Percentiles rank a stretch among this genome's conserved stretches.
These are phyloP conservation scores for Cutaneotrichosporon sp. DNA, from an alignment of 1,284 basidiomycete species.

Conservation along the genomic window DNA sequence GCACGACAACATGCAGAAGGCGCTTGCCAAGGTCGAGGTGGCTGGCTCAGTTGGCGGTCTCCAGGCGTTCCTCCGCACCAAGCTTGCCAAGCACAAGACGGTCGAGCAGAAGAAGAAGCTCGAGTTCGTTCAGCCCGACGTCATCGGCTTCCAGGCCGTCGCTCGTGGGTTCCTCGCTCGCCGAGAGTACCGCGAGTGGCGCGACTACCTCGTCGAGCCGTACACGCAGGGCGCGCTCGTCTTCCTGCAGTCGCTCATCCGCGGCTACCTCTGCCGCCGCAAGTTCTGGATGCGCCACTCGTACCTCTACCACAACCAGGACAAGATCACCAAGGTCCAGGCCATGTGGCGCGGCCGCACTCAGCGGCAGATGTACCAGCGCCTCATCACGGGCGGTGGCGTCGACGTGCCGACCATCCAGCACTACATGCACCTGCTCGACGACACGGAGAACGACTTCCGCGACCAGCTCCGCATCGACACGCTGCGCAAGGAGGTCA, in stretches of 20 bases:
- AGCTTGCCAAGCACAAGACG: conserved; percentile 78
- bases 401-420: conserved; percentile 96
- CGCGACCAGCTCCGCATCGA: conserved; percentile 96
- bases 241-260: conserved; percentile 81
- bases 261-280: conserved; percentile 75
- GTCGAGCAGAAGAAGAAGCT: conserved; percentile 84
- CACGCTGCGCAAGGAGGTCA: conserved; percentile 82
- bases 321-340: conserved; percentile 92
- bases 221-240: conserved; percentile 73
- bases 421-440: conserved; percentile 96
- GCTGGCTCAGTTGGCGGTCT: conserved; percentile 74
- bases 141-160: conserved; percentile 81
- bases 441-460: conserved; percentile 96
- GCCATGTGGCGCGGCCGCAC: conserved; percentile 93
- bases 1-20: conserved; percentile 72
- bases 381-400: conserved; percentile 89
- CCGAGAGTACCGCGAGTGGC: conserved; percentile 77
- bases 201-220: conserved; percentile 69
- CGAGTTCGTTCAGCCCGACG: conserved; percentile 83
- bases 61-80: conserved; percentile 87
- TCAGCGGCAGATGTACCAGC: conserved; percentile 90
- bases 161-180: conserved; percentile 80
- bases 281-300: conserved; percentile 70
- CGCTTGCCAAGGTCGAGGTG: conserved; percentile 73
- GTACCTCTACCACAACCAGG: conserved; percentile 66